These are phyloP conservation scores for Nicotiana undulata DNA, from an alignment of 257 asterid genomes.

Conservation along the genomic window DNA sequence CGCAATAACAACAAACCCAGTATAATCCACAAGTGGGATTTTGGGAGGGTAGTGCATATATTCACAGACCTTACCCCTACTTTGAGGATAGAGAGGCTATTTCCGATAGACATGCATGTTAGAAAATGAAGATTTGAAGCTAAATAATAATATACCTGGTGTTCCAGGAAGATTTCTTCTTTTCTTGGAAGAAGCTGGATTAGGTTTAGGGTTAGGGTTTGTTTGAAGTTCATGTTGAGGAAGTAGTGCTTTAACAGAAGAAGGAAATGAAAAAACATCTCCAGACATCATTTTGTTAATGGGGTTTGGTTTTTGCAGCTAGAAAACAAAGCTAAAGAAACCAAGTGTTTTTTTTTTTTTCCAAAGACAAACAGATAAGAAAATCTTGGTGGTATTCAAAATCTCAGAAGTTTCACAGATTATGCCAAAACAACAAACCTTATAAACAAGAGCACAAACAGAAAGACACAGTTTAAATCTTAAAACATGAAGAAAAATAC, in stretches of 20 bases:
- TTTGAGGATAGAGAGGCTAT: too few species aligned
- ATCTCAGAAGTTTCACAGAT: constrained; percentile 17
- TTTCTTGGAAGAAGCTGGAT: constrained; percentile 45
- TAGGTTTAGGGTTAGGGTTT: constrained; percentile 51
- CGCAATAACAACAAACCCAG: too few species aligned
- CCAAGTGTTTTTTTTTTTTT: constrained; percentile 23
- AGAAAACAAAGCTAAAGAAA: constrained; percentile 31
- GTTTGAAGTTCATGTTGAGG: constrained; percentile 19
- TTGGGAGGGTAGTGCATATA: too few species aligned
- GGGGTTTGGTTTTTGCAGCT: constrained; percentile 2
- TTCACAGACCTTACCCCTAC: too few species aligned
- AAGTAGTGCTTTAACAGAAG: constrained; percentile 31
- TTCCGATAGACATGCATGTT: too few species aligned
- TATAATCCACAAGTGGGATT: too few species aligned
- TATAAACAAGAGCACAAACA: constrained; percentile 2
- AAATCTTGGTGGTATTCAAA: constrained; percentile 47
- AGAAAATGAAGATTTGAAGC: not conserved
- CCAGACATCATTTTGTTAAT: constrained; percentile 60
- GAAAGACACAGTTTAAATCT: constrained; percentile 10
- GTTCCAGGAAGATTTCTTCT: constrained; percentile 80
- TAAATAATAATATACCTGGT: constrained; percentile 44
- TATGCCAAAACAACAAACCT: constrained; percentile 20
- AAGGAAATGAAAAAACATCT: constrained; percentile 57
- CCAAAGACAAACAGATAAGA: constrained; percentile 47
- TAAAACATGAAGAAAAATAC: constrained; percentile 18